Evolutionary conservation across 2,329 filamentous ascomycete species (phyloP).

Genomic region (Aspergillus intermedius): DNA sequence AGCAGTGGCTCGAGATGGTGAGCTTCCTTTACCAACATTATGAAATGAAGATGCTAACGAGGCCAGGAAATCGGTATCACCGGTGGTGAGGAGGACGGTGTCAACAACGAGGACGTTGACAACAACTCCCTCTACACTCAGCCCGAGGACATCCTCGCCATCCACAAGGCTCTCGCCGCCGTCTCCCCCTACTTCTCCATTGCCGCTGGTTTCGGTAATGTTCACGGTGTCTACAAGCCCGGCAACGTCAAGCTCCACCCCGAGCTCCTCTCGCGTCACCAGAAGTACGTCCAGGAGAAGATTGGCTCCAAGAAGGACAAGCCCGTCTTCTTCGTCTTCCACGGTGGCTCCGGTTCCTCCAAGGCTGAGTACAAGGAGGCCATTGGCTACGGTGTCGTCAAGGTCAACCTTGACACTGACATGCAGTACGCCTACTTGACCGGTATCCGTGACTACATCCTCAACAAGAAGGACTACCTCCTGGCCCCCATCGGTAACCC

Average conservation of each 20-base stretch:
- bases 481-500: conserved; percentile 85
- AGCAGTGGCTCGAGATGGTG: conserved; percentile 99
- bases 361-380: conserved; percentile 87
- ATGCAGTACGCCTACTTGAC: conserved; percentile 90
- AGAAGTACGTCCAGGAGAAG: conserved; percentile 81
- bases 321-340: conserved; percentile 99
- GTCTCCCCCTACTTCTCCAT: conserved; percentile 98
- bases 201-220: conserved; percentile 96
- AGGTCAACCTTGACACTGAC: conserved; percentile 99
- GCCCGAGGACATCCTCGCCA: conserved; percentile 89
- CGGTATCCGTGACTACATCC: conserved; percentile 90
- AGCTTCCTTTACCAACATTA: conserved; percentile 9
- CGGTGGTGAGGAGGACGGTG: conserved; percentile 94
- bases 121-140: conserved; percentile 97
- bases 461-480: conserved; percentile 93
- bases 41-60: conserved; percentile 3
- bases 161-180: conserved; percentile 75
- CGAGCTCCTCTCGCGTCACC: conserved; percentile 94
- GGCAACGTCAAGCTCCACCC: conserved; percentile 96
- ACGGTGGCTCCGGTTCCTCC: conserved; percentile 87
- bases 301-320: conserved; percentile 66
- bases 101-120: conserved; percentile 97
- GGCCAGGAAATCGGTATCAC: conserved; percentile 78
- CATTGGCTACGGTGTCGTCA: conserved; percentile 90
- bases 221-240: conserved; percentile 98